These are phyloP conservation scores for Suillus decipiens DNA, from an alignment of 768 basidiomycete species.

Conservation along the genomic window DNA sequence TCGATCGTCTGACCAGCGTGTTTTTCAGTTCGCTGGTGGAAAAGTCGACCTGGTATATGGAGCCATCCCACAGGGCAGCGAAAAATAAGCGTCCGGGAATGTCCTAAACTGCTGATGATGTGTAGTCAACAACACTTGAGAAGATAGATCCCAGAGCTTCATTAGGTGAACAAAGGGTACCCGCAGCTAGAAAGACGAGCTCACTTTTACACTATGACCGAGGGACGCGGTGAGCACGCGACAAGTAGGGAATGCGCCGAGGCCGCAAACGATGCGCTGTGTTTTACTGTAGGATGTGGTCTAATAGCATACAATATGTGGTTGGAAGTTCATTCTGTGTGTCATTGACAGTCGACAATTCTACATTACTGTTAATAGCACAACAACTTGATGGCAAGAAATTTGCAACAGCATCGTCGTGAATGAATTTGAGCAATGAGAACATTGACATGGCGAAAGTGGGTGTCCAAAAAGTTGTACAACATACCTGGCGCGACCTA, in stretches of 20 bases:
- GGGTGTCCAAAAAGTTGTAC: constrained; percentile 90
- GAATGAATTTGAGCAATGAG: constrained; percentile 83
- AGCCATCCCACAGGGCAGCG: constrained; percentile 74
- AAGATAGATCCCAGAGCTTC: constrained; percentile 81
- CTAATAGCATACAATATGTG: constrained; percentile 79
- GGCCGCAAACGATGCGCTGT: constrained; percentile 77
- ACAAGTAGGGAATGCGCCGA: constrained; percentile 77
- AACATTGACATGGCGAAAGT: constrained; percentile 87
- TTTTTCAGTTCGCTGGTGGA: constrained; percentile 59
- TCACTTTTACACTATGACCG: constrained; percentile 91
- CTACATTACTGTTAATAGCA: constrained; percentile 39
- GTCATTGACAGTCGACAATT: constrained; percentile 73
- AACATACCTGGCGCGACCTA: constrained; percentile 93
- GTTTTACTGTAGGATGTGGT: constrained; percentile 90
- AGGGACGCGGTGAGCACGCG: constrained; percentile 78
- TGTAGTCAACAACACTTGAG: constrained; percentile 79
- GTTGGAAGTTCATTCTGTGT: constrained; percentile 73
- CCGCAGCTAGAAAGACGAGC: constrained; percentile 20
- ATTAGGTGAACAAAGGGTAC: constrained; percentile 13
- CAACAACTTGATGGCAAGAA: neutral
- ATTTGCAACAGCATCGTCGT: constrained; percentile 59
- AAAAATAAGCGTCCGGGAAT: constrained; percentile 87
- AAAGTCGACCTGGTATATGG: constrained; percentile 81
- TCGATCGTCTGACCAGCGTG: constrained; percentile 54
- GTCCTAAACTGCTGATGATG: constrained; percentile 75